A percentile compares a stretch with the other conserved stretches of the same genome.
Evolutionary conservation across 1,284 basidiomycete genomes (phyloP).

Genomic region (Gymnopus androsaceus): DNA sequence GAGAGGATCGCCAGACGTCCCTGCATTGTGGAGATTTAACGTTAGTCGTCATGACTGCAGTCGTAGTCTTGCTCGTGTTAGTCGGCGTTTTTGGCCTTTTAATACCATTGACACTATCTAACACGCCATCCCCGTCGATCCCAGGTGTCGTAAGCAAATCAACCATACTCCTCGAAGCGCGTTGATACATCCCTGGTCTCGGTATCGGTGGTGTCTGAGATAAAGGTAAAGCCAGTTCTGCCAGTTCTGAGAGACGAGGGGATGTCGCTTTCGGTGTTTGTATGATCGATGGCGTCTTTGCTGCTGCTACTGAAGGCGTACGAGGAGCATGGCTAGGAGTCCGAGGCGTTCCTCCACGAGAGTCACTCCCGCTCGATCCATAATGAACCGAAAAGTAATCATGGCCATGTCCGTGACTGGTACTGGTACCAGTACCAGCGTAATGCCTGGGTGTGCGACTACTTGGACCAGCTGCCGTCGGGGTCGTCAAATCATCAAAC

Average conservation of each 20-base stretch:
- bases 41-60: not conserved
- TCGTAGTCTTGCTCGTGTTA: not conserved
- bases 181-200: conserved; percentile 59
- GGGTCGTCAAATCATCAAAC: conserved; percentile 6
- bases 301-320: not conserved
- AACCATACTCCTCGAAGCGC: conserved; percentile 57
- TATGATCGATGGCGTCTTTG: not conserved
- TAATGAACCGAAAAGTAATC: not conserved
- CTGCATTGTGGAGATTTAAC: no score
- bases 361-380: not conserved
- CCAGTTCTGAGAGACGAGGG: no score
- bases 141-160: conserved; percentile 42
- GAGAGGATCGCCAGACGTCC: no score
- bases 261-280: not conserved
- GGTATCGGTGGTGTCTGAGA: conserved; percentile 19
- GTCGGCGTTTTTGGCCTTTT: not conserved
- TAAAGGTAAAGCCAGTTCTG: not conserved
- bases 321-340: not conserved
- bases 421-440: no score
- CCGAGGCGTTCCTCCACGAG: not conserved
- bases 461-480: not conserved
- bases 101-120: conserved; percentile 6
- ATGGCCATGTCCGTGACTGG: not conserved
- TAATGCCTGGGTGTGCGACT: not conserved
- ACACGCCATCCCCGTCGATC: conserved; percentile 6